Evolutionary conservation across 2,329 filamentous ascomycete genomes (phyloP), one percentile per base, ranked within the genome.

Genomic region (Leptographium lundbergii): DNA sequence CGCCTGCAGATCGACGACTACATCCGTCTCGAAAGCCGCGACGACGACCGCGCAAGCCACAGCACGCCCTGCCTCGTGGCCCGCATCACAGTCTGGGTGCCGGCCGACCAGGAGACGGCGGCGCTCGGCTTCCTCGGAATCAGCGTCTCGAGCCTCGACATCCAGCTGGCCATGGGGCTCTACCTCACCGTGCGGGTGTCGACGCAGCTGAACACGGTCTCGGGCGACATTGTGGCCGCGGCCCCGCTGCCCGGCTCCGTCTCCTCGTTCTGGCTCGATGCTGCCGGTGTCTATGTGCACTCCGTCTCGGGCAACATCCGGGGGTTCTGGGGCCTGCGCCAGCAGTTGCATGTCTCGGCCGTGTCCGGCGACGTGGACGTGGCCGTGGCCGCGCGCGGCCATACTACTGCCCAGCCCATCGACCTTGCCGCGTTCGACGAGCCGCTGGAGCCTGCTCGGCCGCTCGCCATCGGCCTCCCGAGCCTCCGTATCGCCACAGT

Each of bases 241-340:
- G 39, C 39, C 13, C 5, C 14, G 14, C 39, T 42, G 39, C 39
- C 39, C 9, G 10, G 27, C 14, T 3, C 51, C 27, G 17, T n/a
- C 27, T 34, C 27, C 5, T 3, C 17, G 51, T 34, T 7, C 25
- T 34, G 32, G 32, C 32, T 53, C 10, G 27, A n/a, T 6, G 51
- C 51, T 6, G 17, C 17, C 27, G 14, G 32, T 7, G 17, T 34
- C 11, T 19, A 32, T 6, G 27, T 81, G 3, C 56, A 57, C 36
- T 74, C 73, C 19, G 64, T 73, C 1, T 61, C 68, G 1, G 78
- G 79, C 3, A 56, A 70, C 42, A 66, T 81, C 57, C 63, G 57
- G 1, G 80, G 80, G 34, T 73, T 71, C 66, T 81, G 77, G 70
- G 77, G 79, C 0, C 69, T 82, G 1, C 77, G 75, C 65, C 76